Evolutionary conservation across 148 eudicot genomes (phyloP).

Genomic region (Chenopodium album): DNA sequence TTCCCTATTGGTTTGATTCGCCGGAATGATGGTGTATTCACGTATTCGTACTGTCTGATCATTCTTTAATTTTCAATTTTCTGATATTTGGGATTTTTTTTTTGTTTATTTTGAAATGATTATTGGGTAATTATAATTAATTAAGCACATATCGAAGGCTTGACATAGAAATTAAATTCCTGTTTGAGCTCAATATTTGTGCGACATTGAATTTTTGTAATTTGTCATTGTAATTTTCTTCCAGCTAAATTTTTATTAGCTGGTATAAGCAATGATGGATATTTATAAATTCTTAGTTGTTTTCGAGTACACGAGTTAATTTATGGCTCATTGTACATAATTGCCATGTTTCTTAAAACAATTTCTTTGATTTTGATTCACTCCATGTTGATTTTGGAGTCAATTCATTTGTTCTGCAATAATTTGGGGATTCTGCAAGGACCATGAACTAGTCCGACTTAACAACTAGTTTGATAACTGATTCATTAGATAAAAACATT

Average conservation of each 20-base stretch:
- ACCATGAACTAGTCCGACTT: no score
- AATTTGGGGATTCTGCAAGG: no score
- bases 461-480: no score
- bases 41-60: constrained; percentile 58
- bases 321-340: no score
- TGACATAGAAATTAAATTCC: constrained; percentile 12
- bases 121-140: no score
- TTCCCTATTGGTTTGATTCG: constrained; percentile 19
- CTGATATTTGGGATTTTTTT: not conserved
- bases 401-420: no score
- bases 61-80: constrained; percentile 19
- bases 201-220: constrained; percentile 25
- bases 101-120: no score
- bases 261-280: constrained; percentile 14
- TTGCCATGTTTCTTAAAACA: no score
- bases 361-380: no score
- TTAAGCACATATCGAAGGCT: constrained; percentile 51
- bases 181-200: constrained; percentile 42
- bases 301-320: no score
- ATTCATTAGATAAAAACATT: no score
- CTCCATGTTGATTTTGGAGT: no score
- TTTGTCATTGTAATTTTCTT: constrained; percentile 23
- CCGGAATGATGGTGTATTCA: constrained; percentile 28
- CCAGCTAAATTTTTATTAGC: constrained; percentile 19
- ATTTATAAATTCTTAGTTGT: not conserved